These are phyloP conservation scores for Ceratocystis destructans DNA, from an alignment of 2,329 filamentous ascomycete genomes.

Conservation along the genomic window DNA sequence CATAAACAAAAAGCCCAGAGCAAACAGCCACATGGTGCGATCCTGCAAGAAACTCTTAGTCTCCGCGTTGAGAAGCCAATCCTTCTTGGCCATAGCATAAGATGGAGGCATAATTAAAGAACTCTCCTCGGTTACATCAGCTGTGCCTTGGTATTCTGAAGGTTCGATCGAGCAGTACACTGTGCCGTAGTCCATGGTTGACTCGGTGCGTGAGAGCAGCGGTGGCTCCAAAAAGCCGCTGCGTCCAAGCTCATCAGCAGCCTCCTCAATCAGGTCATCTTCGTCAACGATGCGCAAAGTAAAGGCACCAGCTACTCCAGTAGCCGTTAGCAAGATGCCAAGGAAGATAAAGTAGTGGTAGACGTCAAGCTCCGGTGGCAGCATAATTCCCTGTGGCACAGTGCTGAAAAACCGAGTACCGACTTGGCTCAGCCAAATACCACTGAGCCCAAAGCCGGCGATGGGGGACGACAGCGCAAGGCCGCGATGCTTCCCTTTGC, in stretches of 20 bases:
- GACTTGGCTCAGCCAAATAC: slow-evolving; percentile 90
- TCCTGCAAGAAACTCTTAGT: slow-evolving; percentile 75
- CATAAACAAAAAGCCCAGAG: slow-evolving; percentile 79
- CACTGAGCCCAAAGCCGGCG: slow-evolving; percentile 81
- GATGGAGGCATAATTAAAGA: not conserved
- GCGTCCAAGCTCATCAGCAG: slow-evolving; percentile 78
- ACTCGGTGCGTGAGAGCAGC: slow-evolving; percentile 41
- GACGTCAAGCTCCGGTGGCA: slow-evolving; percentile 50
- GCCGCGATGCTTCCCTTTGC: slow-evolving; percentile 72
- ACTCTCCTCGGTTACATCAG: slow-evolving; percentile 28
- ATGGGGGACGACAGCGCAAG: slow-evolving; percentile 83
- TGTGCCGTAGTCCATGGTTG: slow-evolving; percentile 49
- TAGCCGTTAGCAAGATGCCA: slow-evolving; percentile 50
- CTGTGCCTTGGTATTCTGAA: slow-evolving; percentile 17
- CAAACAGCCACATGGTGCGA: slow-evolving; percentile 90
- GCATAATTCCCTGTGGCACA: slow-evolving; percentile 44
- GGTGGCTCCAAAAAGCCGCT: slow-evolving; percentile 70
- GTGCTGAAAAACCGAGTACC: slow-evolving; percentile 68
- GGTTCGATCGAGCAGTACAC: slow-evolving; percentile 28
- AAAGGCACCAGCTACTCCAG: slow-evolving; percentile 62
- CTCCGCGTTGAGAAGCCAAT: slow-evolving; percentile 81
- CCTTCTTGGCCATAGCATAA: slow-evolving; percentile 39
- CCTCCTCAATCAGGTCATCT: slow-evolving; percentile 75
- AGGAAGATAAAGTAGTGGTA: slow-evolving; percentile 83
- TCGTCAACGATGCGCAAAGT: slow-evolving; percentile 69